Evolutionary conservation across 208 protist species (phyloP), one percentile per base, ranked within the genome.

Genomic region (Vickermania ingenoplastis): DNA sequence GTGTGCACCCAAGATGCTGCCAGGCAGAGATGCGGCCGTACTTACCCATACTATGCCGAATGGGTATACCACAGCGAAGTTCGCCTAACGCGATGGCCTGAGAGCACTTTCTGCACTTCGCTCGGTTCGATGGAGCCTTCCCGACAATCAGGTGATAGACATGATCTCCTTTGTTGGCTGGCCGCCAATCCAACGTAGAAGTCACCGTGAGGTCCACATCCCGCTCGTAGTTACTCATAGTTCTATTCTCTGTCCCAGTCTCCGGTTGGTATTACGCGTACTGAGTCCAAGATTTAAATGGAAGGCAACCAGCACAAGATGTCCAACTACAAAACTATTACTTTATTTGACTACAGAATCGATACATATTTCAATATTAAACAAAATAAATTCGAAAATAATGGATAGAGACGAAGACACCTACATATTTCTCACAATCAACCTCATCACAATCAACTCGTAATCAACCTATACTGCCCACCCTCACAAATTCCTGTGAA

Each of bases 11-110:
- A 24, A 92, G 36, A 53, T 92, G 91, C 57, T 96, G 91, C 83
- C 87, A 94, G 2, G 85, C 86, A 28, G 86, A 90, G 65, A 94
- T 96, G 72, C 83, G 89, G 11, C 91, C 87, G 51, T 91, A 80
- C 26, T 91, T 80, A 11, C 91, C 87, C 25, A 71, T 64, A n/a
- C 61, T 62, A 69, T 93, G 83, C 27, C 75, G 78, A 64, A 94
- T 92, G 1, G 91, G 91, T 11, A 91, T 56, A 7, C 88, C 91
- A 31, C 81, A 76, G 7, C 89, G 83, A 21, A 96, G 54, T 57
- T 89, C 81, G 5, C 73, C 82, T 60, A 93, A 90, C 3, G 73
- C 23, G 17, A 96, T 83, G 41, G 79, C 65, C 29, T 96, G 81
- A 2, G 87, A 91, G 57, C 91, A 96, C 41, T 83, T 92, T 7